phyloP scores from a whole-genome alignment of 2,329 filamentous ascomycete species.

The Venturiaceae sp. region DNA sequence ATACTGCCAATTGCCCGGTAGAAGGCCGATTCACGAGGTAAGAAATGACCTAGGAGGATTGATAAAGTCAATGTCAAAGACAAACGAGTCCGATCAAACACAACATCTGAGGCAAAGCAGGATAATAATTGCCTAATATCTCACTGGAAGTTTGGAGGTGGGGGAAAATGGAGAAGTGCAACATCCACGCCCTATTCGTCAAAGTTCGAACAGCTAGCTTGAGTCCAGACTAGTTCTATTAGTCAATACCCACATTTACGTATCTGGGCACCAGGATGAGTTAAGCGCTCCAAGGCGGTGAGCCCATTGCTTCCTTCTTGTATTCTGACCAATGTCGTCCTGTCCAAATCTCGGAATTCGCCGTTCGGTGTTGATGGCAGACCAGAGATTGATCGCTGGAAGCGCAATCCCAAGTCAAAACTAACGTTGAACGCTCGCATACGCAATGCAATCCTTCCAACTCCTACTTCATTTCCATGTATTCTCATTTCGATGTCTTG shows the following conservation, averaged over 20 bases:
- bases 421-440: background rate
- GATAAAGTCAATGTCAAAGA: too few relatives aligned
- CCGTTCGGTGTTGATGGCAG: background rate
- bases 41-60: too few relatives aligned
- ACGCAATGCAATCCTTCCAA: background rate
- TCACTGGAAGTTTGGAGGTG: background rate
- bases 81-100: too few relatives aligned
- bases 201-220: background rate
- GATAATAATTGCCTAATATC: too few relatives aligned
- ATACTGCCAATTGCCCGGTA: too few relatives aligned
- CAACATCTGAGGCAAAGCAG: too few relatives aligned
- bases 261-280: background rate
- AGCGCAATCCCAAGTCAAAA: background rate
- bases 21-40: too few relatives aligned
- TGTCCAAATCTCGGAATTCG: background rate
- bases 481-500: conserved; percentile 32
- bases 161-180: background rate
- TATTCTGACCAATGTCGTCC: background rate
- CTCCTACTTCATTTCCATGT: background rate
- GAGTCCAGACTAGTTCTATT: background rate
- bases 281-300: background rate
- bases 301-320: background rate
- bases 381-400: background rate
- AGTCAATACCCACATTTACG: background rate
- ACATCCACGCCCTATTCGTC: background rate